Conservation (phyloP, 352 stramenopile genomes). For the Albugo candida region DNA sequence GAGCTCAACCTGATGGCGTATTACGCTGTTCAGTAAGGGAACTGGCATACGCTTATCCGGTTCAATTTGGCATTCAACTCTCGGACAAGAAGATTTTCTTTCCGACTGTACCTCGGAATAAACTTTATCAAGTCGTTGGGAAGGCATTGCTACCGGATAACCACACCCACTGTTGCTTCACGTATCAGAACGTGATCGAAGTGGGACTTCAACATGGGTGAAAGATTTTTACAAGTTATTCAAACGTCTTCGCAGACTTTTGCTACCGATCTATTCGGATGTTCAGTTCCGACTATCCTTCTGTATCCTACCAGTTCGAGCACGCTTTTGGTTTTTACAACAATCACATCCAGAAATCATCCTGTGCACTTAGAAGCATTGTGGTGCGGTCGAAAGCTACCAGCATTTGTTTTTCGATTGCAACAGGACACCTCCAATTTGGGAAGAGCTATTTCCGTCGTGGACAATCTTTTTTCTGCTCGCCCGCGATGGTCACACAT, state of each 20-base stretch:
- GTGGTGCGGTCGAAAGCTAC: slow-evolving; percentile 3
- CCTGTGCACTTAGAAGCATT: slow-evolving; percentile 1
- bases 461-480: background rate
- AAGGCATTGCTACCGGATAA: too few relatives aligned
- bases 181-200: too few relatives aligned
- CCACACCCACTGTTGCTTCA: too few relatives aligned
- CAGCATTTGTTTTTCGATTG: slow-evolving; percentile 7
- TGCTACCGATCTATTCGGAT: slow-evolving; percentile 5
- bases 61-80: too few relatives aligned
- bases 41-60: too few relatives aligned
- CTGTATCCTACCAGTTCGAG: slow-evolving; percentile 4
- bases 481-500: slow-evolving; percentile 2
- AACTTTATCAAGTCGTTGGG: too few relatives aligned
- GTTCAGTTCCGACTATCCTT: slow-evolving; percentile 6
- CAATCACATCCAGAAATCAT: background rate
- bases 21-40: too few relatives aligned
- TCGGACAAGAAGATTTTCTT: too few relatives aligned
- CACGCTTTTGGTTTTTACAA: slow-evolving; percentile 6
- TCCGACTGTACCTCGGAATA: too few relatives aligned
- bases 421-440: background rate
- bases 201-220: too few relatives aligned
- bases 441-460: slow-evolving; percentile 1
- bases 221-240: too few relatives aligned
- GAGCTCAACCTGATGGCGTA: too few relatives aligned
- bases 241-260: background rate